Evolutionary conservation across 768 basidiomycete species (phyloP), one percentile per base, ranked within the genome.

Genomic region (Porpolomopsis calyptriformis): DNA sequence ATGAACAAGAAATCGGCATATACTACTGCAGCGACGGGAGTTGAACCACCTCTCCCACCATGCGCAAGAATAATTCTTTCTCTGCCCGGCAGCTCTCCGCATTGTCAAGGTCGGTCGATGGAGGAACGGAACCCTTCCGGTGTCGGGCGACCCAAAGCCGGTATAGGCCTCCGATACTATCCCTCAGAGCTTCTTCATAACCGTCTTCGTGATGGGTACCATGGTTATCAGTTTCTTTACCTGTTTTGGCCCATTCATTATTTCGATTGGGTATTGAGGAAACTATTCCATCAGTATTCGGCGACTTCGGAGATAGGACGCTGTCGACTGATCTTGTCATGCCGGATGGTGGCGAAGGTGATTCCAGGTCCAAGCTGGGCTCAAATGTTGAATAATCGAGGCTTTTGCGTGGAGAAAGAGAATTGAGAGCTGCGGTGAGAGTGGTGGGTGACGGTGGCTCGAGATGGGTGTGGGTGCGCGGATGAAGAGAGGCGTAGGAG

Each of bases 151-250:
- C 74, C 82, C 83, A 84, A 18, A 84, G 67, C 23, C 58, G 64
- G 58, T 76, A 82, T 33, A 85, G 57, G 1, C 77, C 73, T 48
- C 65, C 69, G 40, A 82, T 70, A 25, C 72, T 68, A 29, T 75
- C 70, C 33, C 64, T 68, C 38, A 84, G 60, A 16, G 73, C 69
- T 22, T 65, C 65, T 40, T 69, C 65, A 16, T n/a, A n/a, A n/a
- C n/a, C n/a, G n/a, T 52, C 61, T 40, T 57, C 54, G 10, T 43
- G 51, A 23, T 43, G 31, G 49, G 34, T 29, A 7, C 39, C 14
- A 24, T n/a, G 25, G 22, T 22, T 25, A 33, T 20, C 24, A 33
- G 39, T 20, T 43, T 35, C 26, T 6, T 24, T 19, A 20, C 23
- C 23, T 40, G 19, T 40, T 24, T 60, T 43, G 49, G 47, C 16